Base-by-base conservation (phyloP, 2,329 filamentous ascomycete genomes). In the Claviceps sp. region DNA sequence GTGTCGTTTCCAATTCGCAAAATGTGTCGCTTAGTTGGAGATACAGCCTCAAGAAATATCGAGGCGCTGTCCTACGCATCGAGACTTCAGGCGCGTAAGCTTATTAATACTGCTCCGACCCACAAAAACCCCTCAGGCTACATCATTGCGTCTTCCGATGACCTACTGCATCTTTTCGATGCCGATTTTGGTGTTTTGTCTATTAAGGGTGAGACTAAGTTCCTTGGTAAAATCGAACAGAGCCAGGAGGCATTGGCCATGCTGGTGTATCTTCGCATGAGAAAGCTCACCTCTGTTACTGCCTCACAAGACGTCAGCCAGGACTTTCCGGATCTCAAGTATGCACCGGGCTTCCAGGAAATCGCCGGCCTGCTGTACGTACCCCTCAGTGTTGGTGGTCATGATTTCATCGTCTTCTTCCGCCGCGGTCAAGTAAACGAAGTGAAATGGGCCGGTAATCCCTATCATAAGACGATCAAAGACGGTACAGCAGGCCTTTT, bases 361-460 rank as follows among this genome's bases (percentile, higher is more conserved):
- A 79, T 95, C 53, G 86, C 88, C 0, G 89, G 89, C 0, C 67
- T 95, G 47, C 70, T 95, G 0, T 82, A 94, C 51, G 88, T 95
- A 0, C 89, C 89, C 0, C 70, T 95, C 2, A 90, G 86, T 16
- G 73, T 79, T 1, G 79, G 80, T 1, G 89, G 89, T 0, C 74
- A 73, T 34, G 89, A 95, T 59, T 95, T 95, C 60, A 95, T 95
- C 44, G 86, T 89, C 0, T 94, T 95, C 63, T 94, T 95, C 69
- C 79, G 89, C n/a, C 84, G 77, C 58, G 82, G 84, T 0, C 86
- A 90, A 60, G 64, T 81, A 30, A 85, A 78, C 61, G 84, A 88
- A 66, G 87, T 86, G 20, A 90, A 84, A 65, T 95, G 84, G 88
- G 88, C 86, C 2, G 89, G 83, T 2, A 95, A 89, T 60, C 88